phyloP scores from a whole-genome alignment of 768 basidiomycete species.

The Chalciporus pseudorubinellus region DNA sequence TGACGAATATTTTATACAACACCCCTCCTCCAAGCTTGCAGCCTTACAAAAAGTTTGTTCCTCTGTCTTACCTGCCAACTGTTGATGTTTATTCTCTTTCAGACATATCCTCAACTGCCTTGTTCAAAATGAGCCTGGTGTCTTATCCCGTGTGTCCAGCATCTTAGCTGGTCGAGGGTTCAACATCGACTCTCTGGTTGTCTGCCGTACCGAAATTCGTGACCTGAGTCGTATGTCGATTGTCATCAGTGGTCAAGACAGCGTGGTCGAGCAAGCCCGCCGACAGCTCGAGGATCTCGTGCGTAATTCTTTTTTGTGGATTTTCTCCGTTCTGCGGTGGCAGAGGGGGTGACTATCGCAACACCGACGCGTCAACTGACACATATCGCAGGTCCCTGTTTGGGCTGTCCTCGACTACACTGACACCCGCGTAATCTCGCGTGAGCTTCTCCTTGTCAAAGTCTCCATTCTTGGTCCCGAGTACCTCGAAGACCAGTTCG shows the following conservation, averaged over 20 bases:
- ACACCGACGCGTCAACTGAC: not conserved
- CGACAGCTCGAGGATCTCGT: constrained; percentile 96
- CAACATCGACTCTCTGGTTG: constrained; percentile 98
- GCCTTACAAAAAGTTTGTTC: constrained; percentile 84
- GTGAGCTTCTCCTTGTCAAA: constrained; percentile 93
- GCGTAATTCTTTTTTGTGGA: constrained; percentile 30
- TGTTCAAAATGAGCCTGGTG: constrained; percentile 98
- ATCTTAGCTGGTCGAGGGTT: constrained; percentile 96
- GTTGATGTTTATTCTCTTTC: constrained; percentile 7
- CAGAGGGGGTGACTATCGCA: too few relatives aligned
- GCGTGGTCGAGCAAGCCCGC: constrained; percentile 95
- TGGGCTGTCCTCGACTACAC: constrained; percentile 99
- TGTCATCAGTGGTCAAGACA: constrained; percentile 94
- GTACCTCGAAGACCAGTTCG: constrained; percentile 89
- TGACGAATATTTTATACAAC: constrained; percentile 96
- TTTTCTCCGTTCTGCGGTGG: not conserved
- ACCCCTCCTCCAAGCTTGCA: constrained; percentile 89
- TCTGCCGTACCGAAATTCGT: constrained; percentile 95
- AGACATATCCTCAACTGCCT: constrained; percentile 97
- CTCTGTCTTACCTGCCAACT: not conserved
- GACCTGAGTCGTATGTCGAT: constrained; percentile 98
- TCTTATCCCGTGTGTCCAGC: constrained; percentile 96
- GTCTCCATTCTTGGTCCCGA: constrained; percentile 97
- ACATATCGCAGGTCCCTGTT: constrained; percentile 76
- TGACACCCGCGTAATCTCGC: constrained; percentile 83